Base-by-base conservation (phyloP, 129 eudicot species). In the Saposhnikovia divaricata region DNA sequence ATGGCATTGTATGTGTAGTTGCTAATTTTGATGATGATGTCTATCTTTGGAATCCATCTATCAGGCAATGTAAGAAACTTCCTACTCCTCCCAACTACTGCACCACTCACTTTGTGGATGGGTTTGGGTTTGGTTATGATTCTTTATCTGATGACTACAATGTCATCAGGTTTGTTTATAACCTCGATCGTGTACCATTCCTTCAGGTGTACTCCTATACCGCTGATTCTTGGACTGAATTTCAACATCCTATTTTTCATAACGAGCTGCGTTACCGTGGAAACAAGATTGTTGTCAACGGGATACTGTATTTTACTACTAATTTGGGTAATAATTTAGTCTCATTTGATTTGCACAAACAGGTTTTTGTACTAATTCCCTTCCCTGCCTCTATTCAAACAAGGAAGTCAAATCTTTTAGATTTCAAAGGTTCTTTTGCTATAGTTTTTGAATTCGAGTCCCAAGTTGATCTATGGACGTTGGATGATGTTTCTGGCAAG, bases 61-160 rank as follows among this genome's bases (percentile, higher is more conserved):
- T 65, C 18, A 28, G 72, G 19, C 5, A 27, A 4, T 65, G 16
- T 6, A 65, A 65, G 71, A 65, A 27, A 27, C 39, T 65, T 25
- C 39, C n/a, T n/a, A n/a, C 71, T 63, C 10, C 37, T 27, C 38
- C 38, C 8, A 6, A 61, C 0, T 13, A 2, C 10, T 1, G 25
- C 31, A 3, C 34, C 0, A 4, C 0, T 9, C 0, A 1, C 7
- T 1, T 0, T 7, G 2, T 14, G 3, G 15, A 7, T 8, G 9
- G 2, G 34, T 61, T n/a, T n/a, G 69, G 69, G 7, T 61, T 14
- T 38, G 40, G 40, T 38, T 38, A 38, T 34, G 74, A 70, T 70
- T 18, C 25, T 18, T 1, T 38, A 4, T 69, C 70, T 10, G 15
- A 63, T 63, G 70, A 25, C 70, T 27, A 63, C 15, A 63, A 25